Evolutionary conservation across 345 rosid species (phyloP), one percentile per base, ranked within the genome.

Genomic region (Conringia planisiliqua): DNA sequence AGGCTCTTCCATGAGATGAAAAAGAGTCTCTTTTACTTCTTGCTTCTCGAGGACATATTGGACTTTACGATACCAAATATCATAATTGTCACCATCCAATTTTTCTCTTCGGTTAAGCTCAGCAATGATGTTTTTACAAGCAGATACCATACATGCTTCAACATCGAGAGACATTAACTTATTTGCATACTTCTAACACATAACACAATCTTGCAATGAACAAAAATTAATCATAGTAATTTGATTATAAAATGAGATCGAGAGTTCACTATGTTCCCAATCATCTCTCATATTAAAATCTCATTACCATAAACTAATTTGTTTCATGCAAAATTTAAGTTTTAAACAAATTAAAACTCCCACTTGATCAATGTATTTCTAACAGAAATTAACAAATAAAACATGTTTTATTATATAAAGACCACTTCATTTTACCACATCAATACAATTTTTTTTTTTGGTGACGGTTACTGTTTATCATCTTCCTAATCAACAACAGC

Each of bases 1-100:
- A 69, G 52, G 18, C 29, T 69, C 39, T 38, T 55, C 17, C 63
- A 69, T 54, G 40, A 8, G 18, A 27, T 69, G 51, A 27, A 69
- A 51, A 69, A n/a, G 14, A 55, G 51, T 69, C 4, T 39, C 46
- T 42, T 42, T 42, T 16, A 13, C 46, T 0, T 42, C 46, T 4
- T 42, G 17, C 17, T 24, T 57, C 4, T 47, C 22, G 6, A 50
- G 33, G 20, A 66, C 47, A 51, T 51, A 66, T 22, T 66, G 3
- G 33, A 59, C 29, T 32, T 59, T 65, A 10, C 17, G 69, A 65
- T 44, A 44, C 26, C 73, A 70, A 36, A 57, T 70, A 29, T 70
- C 46, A 12, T 59, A 71, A 58, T 32, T 71, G 0, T 71, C 48
- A 59, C 57, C 46, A 5, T 71, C 63, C 24, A 46, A 20, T 33